These are phyloP conservation scores for Babesia sp. DNA, from an alignment of 169 alveolate genomes.

Conservation along the genomic window DNA sequence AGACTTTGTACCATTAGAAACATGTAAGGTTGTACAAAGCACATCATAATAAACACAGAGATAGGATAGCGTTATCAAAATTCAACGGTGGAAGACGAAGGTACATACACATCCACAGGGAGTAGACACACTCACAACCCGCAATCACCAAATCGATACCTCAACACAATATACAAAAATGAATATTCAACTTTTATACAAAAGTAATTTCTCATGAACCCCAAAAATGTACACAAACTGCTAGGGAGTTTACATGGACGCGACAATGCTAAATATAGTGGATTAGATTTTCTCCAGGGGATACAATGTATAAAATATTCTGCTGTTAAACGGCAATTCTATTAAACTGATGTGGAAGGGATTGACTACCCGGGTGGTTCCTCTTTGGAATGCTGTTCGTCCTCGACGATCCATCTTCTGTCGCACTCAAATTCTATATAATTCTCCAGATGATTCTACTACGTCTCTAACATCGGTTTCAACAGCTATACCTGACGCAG, in stretches of 20 bases:
- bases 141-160: too few species aligned
- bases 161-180: neutral
- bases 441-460: neutral
- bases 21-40: neutral
- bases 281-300: neutral
- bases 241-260: neutral
- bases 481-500: slow-evolving; percentile 5
- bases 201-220: neutral
- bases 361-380: neutral
- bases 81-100: too few species aligned
- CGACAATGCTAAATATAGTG: neutral
- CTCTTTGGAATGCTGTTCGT: neutral
- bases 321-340: neutral
- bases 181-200: neutral
- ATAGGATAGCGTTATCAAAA: neutral
- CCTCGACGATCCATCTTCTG: neutral
- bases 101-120: too few species aligned
- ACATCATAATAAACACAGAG: too few species aligned
- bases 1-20: neutral
- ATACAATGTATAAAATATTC: neutral
- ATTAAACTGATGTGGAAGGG: neutral
- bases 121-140: too few species aligned
- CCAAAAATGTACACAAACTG: neutral
- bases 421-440: neutral
- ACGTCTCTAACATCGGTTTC: neutral